Conservation (phyloP, 768 basidiomycete genomes). For the Rhizopogon vesiculosus region DNA sequence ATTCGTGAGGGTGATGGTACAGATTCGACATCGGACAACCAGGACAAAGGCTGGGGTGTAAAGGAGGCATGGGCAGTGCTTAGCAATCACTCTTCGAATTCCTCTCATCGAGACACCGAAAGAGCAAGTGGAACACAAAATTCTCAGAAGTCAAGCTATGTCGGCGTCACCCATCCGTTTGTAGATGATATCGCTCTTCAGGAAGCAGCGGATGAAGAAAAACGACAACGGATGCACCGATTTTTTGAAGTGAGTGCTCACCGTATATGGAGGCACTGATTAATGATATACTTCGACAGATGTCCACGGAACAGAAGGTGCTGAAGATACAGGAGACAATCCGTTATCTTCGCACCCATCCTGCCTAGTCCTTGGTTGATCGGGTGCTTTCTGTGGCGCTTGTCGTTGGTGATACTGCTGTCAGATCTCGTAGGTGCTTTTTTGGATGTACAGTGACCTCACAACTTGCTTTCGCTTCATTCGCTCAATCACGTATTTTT, state of each 20-base stretch:
- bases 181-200: conserved; percentile 43
- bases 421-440: neutral
- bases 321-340: conserved; percentile 47
- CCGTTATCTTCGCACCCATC: conserved; percentile 28
- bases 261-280: neutral
- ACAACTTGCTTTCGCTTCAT: neutral
- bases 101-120: neutral
- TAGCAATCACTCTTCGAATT: neutral
- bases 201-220: conserved; percentile 32
- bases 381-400: neutral
- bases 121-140: neutral
- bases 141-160: neutral
- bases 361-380: neutral
- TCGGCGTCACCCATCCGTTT: conserved; percentile 28
- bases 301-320: conserved; percentile 52
- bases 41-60: conserved; percentile 14
- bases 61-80: conserved; percentile 12
- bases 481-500: neutral
- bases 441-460: neutral
- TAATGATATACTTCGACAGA: conserved; percentile 27
- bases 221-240: conserved; percentile 40
- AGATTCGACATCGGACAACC: conserved; percentile 13
- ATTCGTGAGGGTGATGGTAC: conserved; percentile 11
- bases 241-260: conserved; percentile 42
- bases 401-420: neutral